Conservation (phyloP, 2,329 filamentous ascomycete genomes). For the Fusarium verrucosum region DNA sequence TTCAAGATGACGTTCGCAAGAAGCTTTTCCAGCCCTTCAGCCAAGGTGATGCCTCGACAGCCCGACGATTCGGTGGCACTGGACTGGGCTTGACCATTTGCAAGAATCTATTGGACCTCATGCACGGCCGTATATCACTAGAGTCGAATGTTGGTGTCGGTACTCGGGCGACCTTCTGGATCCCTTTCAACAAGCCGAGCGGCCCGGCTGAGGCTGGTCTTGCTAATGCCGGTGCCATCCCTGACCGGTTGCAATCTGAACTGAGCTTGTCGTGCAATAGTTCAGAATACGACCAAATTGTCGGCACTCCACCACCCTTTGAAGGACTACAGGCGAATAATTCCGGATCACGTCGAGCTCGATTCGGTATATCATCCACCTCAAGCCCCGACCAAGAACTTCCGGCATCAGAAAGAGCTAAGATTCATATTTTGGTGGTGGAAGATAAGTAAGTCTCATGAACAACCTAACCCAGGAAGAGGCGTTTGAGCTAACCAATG, state of each 20-base stretch:
- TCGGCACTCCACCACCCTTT: constrained; percentile 52
- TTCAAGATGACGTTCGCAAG: constrained; percentile 78
- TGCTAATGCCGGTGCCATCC: constrained; percentile 70
- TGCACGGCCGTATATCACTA: constrained; percentile 78
- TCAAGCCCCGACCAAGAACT: constrained; percentile 59
- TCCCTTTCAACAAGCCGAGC: constrained; percentile 78
- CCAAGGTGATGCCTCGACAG: constrained; percentile 83
- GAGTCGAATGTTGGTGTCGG: constrained; percentile 73
- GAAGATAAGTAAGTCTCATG: constrained; percentile 76
- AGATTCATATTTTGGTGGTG: constrained; percentile 77
- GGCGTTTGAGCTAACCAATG: constrained; percentile 26
- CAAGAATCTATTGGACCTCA: constrained; percentile 81
- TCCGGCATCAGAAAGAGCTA: constrained; percentile 65
- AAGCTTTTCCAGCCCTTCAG: constrained; percentile 82
- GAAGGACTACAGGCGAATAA: constrained; percentile 40
- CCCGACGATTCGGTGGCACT: constrained; percentile 80
- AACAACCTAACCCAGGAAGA: background rate
- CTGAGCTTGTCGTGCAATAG: constrained; percentile 72
- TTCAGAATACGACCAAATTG: constrained; percentile 66
- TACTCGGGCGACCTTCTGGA: constrained; percentile 79
- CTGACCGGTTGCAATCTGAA: constrained; percentile 72
- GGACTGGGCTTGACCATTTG: constrained; percentile 82
- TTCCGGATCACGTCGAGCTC: constrained; percentile 45
- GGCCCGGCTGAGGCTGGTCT: constrained; percentile 58
- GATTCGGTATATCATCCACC: constrained; percentile 49